Evolutionary conservation across 2,329 filamentous ascomycete genomes (phyloP), one percentile per base, ranked within the genome.

Genomic region (Verticillium albo-atrum): DNA sequence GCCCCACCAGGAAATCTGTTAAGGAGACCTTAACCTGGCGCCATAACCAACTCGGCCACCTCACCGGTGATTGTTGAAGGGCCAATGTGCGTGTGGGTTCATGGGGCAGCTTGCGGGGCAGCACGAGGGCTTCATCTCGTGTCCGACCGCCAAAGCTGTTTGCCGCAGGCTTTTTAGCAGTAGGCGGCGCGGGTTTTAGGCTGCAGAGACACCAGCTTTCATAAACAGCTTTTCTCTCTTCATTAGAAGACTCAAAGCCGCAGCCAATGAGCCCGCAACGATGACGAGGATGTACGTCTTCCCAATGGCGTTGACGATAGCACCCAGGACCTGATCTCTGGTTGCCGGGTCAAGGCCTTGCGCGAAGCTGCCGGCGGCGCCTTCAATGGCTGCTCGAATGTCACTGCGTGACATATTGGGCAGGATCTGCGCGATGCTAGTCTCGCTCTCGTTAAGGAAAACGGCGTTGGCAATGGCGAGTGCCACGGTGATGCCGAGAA

Each of bases 211-310:
- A n/a, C 30, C 26, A 3, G 37, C 54, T 20, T 51, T 50, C 54
- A 60, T 61, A 32, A 61, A 62, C 20, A 62, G 42, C n/a, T 57
- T 32, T n/a, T 61, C 57, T 23, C 54, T 61, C 57, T 62, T 62
- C 54, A 57, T 61, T 6, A 61, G 25, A 17, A 62, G 14, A 17
- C 59, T 59, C 34, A 57, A 62, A 54, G 68, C 70, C 2, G 68
- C 63, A 5, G 75, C 75, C 7, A 68, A 64, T 2, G 76, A 76
- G 9, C 75, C 64, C 2, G 71, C 78, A 1, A 78, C 60, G 5
- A 80, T 66, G 5, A 77, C 67, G 7, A 64, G 42, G 17, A 62
- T 62, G 51, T 63, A 66, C 2, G 60, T 57, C 30, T 61, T 23
- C 53, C 57, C 59, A 17, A 64, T 20, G 0, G 68, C 67, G 7